Conservation (phyloP, 1,284 basidiomycete species). For the Cutaneotrichosporon cyanovorans region DNA sequence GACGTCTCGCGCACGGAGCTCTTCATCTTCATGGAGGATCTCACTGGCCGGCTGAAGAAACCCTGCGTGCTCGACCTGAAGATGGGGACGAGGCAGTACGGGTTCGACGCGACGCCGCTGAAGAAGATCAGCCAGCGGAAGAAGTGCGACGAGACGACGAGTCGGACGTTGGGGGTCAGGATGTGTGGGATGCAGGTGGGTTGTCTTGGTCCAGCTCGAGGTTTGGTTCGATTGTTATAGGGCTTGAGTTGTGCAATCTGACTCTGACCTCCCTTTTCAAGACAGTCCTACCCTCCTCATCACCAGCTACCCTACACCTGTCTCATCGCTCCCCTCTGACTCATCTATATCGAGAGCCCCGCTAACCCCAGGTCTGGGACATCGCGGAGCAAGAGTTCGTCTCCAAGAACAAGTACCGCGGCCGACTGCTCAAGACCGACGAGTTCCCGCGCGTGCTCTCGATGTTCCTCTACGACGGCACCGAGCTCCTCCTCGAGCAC, state of each 20-base stretch:
- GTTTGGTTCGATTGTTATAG: not conserved
- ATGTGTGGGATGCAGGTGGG: slow-evolving; percentile 98
- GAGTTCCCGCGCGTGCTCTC: slow-evolving; percentile 77
- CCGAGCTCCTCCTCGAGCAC: slow-evolving; percentile 75
- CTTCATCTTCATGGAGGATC: slow-evolving; percentile 97
- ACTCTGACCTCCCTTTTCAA: too few relatives aligned
- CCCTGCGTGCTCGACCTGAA: slow-evolving; percentile 97
- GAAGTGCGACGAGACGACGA: slow-evolving; percentile 95
- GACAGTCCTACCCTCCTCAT: too few relatives aligned
- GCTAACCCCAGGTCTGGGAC: slow-evolving; percentile 71
- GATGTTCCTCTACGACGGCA: slow-evolving; percentile 79
- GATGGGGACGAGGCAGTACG: slow-evolving; percentile 98
- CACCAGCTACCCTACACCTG: too few relatives aligned
- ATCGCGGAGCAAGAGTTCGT: slow-evolving; percentile 69
- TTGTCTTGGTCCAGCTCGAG: slow-evolving; percentile 9
- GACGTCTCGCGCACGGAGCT: slow-evolving; percentile 78
- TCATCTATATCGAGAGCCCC: too few relatives aligned
- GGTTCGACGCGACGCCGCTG: slow-evolving; percentile 80
- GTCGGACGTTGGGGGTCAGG: slow-evolving; percentile 78
- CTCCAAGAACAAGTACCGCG: slow-evolving; percentile 95
- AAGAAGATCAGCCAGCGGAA: slow-evolving; percentile 98
- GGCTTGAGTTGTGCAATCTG: not conserved
- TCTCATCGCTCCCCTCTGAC: too few relatives aligned
- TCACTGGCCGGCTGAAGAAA: slow-evolving; percentile 86
- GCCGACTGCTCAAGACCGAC: slow-evolving; percentile 75